These are phyloP conservation scores for Cerrena zonata DNA, from an alignment of 1,284 basidiomycete species.

Conservation along the genomic window DNA sequence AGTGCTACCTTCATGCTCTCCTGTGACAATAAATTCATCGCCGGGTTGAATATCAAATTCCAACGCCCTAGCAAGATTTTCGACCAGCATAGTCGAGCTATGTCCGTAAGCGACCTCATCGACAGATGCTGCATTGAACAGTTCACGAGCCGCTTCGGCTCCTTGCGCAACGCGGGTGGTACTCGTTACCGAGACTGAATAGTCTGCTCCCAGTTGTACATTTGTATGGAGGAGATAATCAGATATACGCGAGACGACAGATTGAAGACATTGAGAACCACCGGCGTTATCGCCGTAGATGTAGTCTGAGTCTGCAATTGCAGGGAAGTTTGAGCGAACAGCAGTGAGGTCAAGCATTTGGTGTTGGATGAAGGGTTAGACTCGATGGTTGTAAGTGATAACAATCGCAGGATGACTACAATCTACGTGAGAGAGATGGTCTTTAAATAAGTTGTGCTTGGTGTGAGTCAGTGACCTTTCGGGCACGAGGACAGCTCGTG, in stretches of 20 bases:
- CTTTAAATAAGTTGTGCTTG: too few species aligned
- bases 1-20: conserved; percentile 72
- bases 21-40: conserved; percentile 71
- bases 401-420: too few species aligned
- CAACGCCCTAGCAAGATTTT: conserved; percentile 59
- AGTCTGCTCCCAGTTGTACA: conserved; percentile 67
- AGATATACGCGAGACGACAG: conserved; percentile 52
- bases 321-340: conserved; percentile 59
- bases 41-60: conserved; percentile 46
- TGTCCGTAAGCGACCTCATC: conserved; percentile 64
- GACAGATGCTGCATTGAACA: conserved; percentile 57
- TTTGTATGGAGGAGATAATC: conserved; percentile 70
- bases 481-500: too few species aligned
- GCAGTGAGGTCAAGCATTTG: conserved; percentile 45
- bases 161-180: conserved; percentile 51
- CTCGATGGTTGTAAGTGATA: too few species aligned
- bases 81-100: conserved; percentile 62
- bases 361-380: too few species aligned
- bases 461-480: too few species aligned
- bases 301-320: conserved; percentile 49
- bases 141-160: conserved; percentile 44
- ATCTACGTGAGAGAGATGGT: too few species aligned
- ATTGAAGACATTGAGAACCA: conserved; percentile 58
- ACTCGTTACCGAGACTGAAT: conserved; percentile 49
- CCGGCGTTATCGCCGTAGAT: conserved; percentile 78